Conservation (phyloP, 768 basidiomycete species). For the Antrodiella citrinella region DNA sequence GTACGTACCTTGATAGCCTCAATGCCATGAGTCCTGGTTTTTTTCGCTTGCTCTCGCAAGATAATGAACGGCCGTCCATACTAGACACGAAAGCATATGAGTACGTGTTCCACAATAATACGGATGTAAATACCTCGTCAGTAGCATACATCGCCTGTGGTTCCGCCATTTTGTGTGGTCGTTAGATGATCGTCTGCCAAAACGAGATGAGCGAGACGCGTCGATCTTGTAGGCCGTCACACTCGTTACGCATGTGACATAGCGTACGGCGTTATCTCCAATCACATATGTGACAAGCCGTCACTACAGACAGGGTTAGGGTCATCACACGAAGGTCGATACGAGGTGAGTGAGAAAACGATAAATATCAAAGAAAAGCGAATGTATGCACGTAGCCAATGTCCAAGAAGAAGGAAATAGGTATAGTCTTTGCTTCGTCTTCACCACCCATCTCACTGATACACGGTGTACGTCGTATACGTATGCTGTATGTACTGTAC, state of each 20-base stretch:
- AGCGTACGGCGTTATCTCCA: too few species aligned
- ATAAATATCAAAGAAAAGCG: neutral
- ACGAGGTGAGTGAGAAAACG: neutral
- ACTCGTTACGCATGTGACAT: neutral
- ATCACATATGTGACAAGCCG: neutral
- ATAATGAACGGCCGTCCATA: conserved; percentile 98
- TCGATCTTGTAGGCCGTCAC: neutral
- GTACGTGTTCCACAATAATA: neutral
- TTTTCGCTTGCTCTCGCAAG: conserved; percentile 86
- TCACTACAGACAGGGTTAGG: neutral
- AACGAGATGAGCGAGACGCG: neutral
- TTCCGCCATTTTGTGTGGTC: conserved; percentile 24
- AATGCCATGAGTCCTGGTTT: conserved; percentile 85
- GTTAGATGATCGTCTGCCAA: neutral
- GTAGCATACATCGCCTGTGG: conserved; percentile 76
- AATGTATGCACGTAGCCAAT: neutral
- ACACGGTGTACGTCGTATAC: conserved; percentile 20
- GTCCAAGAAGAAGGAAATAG: conserved; percentile 1
- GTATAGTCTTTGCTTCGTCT: conserved; percentile 9
- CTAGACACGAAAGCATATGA: conserved; percentile 29
- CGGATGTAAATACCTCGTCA: conserved; percentile 69
- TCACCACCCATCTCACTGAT: conserved; percentile 11
- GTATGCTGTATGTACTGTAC: conserved; percentile 22
- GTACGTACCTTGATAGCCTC: conserved; percentile 89
- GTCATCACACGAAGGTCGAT: neutral